Conservation (phyloP, 345 rosid genomes). For the Xanthoceras sorbifolium region DNA sequence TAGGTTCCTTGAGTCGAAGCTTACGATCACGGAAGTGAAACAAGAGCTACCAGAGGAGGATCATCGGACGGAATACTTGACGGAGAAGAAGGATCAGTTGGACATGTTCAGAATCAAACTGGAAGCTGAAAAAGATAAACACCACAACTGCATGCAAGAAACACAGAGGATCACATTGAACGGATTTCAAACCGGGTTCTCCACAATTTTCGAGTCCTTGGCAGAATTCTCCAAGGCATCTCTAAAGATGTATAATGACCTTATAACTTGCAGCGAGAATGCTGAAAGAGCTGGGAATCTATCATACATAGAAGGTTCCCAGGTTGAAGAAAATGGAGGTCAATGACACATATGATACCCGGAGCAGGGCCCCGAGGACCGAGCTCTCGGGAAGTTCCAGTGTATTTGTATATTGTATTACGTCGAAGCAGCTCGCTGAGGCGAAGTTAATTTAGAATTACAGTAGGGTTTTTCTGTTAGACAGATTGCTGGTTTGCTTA, state of each 20-base stretch:
- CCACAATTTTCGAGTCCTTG: constrained; percentile 47
- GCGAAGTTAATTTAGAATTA: constrained; percentile 26
- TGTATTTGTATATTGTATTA: constrained; percentile 35
- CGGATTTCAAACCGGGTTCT: constrained; percentile 59
- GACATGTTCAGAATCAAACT: constrained; percentile 51
- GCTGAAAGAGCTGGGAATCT: constrained; percentile 29
- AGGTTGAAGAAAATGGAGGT: constrained; percentile 36
- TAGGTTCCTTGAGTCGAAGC: constrained; percentile 46
- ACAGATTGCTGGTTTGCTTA: constrained; percentile 23
- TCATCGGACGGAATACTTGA: constrained; percentile 24
- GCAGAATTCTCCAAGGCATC: constrained; percentile 56
- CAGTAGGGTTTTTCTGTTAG: constrained; percentile 13
- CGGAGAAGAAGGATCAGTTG: constrained; percentile 51
- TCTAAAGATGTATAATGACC: constrained; percentile 52
- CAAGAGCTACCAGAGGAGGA: constrained; percentile 31
- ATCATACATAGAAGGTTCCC: constrained; percentile 37
- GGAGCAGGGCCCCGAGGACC: constrained; percentile 4
- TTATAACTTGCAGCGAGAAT: constrained; percentile 37
- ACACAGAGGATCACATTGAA: constrained; percentile 58
- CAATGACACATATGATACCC: constrained; percentile 26
- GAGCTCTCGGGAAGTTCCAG: constrained; percentile 5
- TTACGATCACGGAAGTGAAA: constrained; percentile 31
- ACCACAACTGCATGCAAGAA: constrained; percentile 50
- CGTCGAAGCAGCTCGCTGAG: constrained; percentile 68
- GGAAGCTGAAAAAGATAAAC: constrained; percentile 56